Base-by-base conservation (phyloP, 257 asterid species). In the Solanum chiquidenum region DNA sequence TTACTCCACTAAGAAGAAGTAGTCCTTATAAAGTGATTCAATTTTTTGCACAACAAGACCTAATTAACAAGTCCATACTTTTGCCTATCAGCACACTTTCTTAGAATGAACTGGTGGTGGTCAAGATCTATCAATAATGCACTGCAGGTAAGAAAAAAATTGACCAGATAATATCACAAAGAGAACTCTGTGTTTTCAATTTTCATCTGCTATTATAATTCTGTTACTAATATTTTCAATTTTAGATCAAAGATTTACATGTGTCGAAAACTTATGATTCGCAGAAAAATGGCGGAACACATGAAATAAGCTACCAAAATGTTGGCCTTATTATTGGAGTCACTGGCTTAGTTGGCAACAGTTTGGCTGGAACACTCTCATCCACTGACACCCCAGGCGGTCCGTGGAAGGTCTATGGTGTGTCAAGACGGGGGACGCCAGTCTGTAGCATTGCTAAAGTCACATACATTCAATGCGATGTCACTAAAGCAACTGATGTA, bases 321-420 rank as follows among this genome's bases (percentile, higher is more conserved):
- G 98, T 95, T 55, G 99, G 94, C 27, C 92, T 97, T 7, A 89
- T 97, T 21, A 62, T 97, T 34, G 98, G 98, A 31, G 99, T 95
- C 9, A 95, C 98, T 5, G 98, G 98, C 23, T 92, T 95, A 86
- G 98, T 97, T 6, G 98, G 99, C 87, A 94, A 93, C 92, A 96
- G 98, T 91, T 92, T 96, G 84, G 96, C 98, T 86, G 98, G 93
- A 95, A 94, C 94, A 88, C 95, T 96, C 35, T 98, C 98, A 27
- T 98, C 96, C 76, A 27, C 98, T 68, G 98, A 95, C 91, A 97
- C 99, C n/a, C 98, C 99, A 12, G 98, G 99, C 37, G 98, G 99
- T 46, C 99, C 98, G 0, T 97, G 99, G 98, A 97, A 95, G 93
- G 98, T 97, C 37, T 95, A 97, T 46, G 99, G 99, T 23, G 91